These are phyloP conservation scores for Acacia confusa DNA, from an alignment of 306 rosid species.

Conservation along the genomic window DNA sequence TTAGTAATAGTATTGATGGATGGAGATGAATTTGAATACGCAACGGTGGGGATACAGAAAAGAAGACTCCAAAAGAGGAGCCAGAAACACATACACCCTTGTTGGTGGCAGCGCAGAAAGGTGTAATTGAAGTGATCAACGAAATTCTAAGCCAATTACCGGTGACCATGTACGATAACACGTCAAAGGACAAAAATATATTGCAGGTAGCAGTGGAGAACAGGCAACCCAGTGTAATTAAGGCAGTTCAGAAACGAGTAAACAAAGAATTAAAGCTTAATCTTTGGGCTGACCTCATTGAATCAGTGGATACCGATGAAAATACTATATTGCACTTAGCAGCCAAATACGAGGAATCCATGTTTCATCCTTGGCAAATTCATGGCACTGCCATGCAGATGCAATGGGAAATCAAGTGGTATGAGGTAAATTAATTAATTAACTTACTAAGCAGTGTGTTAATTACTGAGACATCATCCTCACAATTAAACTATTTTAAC, in stretches of 20 bases:
- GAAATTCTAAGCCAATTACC: not conserved
- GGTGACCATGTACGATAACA: not conserved
- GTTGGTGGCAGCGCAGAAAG: not conserved
- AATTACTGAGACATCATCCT: no score
- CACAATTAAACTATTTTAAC: not conserved
- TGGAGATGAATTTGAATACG: not conserved
- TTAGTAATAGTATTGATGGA: not conserved
- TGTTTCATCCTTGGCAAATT: not conserved
- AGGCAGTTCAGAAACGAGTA: not conserved
- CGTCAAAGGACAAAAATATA: not conserved
- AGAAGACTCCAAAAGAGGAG: not conserved
- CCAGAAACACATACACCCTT: not conserved
- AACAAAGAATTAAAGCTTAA: not conserved
- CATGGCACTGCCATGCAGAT: slow-evolving; percentile 19
- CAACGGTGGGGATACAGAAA: not conserved
- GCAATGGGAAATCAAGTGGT: slow-evolving; percentile 28
- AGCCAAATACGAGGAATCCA: not conserved
- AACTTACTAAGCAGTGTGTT: not conserved
- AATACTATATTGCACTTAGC: slow-evolving; percentile 27
- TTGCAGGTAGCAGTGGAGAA: slow-evolving; percentile 2
- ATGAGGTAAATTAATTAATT: not conserved
- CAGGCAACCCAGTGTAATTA: not conserved
- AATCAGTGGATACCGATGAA: not conserved
- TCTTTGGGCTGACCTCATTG: not conserved
- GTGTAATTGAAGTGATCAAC: not conserved